Evolutionary conservation across 495 filamentous ascomycete genomes (phyloP).

Genomic region (Recurvomyces mirabilis): DNA sequence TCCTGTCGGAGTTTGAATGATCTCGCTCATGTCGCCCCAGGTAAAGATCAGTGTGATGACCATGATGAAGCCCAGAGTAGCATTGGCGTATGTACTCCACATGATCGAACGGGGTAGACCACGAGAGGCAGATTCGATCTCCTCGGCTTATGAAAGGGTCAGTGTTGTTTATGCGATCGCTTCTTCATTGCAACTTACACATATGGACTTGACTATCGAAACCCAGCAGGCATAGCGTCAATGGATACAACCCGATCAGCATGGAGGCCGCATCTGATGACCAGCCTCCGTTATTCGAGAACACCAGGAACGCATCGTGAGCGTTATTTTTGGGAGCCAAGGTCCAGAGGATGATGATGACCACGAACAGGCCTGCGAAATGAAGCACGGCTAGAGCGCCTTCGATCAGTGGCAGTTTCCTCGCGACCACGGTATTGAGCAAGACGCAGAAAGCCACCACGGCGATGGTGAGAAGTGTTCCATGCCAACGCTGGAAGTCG

Average conservation of each 20-base stretch:
- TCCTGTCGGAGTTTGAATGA: slow-evolving; percentile 5
- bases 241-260: slow-evolving; percentile 10
- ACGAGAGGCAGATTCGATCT: slow-evolving; percentile 9
- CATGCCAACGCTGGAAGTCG: slow-evolving; percentile 32
- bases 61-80: slow-evolving; percentile 11
- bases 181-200: slow-evolving; percentile 4
- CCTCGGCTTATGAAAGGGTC: slow-evolving; percentile 13
- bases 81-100: slow-evolving; percentile 12
- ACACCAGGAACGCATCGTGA: slow-evolving; percentile 19
- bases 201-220: slow-evolving; percentile 13
- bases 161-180: too few species aligned
- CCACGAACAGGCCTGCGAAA: slow-evolving; percentile 11
- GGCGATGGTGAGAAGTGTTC: slow-evolving; percentile 37
- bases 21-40: slow-evolving; percentile 13
- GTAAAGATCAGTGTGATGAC: slow-evolving; percentile 17
- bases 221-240: slow-evolving; percentile 6
- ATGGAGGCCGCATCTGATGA: slow-evolving; percentile 4
- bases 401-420: slow-evolving; percentile 15
- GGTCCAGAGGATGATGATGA: slow-evolving; percentile 16
- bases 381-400: slow-evolving; percentile 10
- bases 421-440: slow-evolving; percentile 31
- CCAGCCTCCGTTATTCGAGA: slow-evolving; percentile 26
- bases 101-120: slow-evolving; percentile 15
- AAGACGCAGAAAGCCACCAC: slow-evolving; percentile 30
- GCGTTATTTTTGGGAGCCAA: slow-evolving; percentile 11